Base-by-base conservation (phyloP, 148 eudicot genomes). In the Cornus suecica region DNA sequence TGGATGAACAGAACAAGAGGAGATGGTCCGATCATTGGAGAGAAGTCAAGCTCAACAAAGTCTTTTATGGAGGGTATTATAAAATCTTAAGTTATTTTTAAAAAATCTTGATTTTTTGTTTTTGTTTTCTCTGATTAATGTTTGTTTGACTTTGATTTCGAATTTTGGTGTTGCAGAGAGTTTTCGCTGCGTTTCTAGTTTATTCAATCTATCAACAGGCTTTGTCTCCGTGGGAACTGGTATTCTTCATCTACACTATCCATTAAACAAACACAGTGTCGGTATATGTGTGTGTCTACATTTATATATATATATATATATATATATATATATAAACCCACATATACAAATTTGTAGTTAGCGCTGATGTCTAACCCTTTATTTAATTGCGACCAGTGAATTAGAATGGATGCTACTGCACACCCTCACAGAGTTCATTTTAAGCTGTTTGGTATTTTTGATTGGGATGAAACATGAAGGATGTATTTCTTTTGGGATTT, bases 181-280 rank as follows among this genome's bases (percentile, higher is more conserved):
- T 94, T 62, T 94, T 91, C 74, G 76, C 77, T 71, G 80, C 80
- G 28, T 94, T 94, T 80, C 89, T 94, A 30, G 26, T 92, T 61
- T 94, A 82, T 84, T 92, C 96, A 65, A 91, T 91, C 51, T 90
- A 83, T 78, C 91, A 87, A 20, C 99, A 94, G 79, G 79, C 82
- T 79, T 77, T 75, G 61, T 83, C 79, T 83, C 99, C 99, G 0
- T 94, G 99, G 99, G 99, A 94, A 69, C 72, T 89, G 99, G 99
- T 94, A 89, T 70, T 32, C 9, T 72, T 28, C 10, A 28, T 13
- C 34, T 23, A 31, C 14, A n/a, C n/a, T n/a, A n/a, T n/a, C n/a
- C n/a, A n/a, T n/a, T n/a, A n/a, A n/a, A n/a, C n/a, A 52, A 7
- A 14, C 54, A 14, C 1, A 14, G 25, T 58, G 62, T 22, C 25